These are phyloP conservation scores for Syncephalis fuscata DNA, from an alignment of 371 early-diverging fungal species.

Conservation along the genomic window DNA sequence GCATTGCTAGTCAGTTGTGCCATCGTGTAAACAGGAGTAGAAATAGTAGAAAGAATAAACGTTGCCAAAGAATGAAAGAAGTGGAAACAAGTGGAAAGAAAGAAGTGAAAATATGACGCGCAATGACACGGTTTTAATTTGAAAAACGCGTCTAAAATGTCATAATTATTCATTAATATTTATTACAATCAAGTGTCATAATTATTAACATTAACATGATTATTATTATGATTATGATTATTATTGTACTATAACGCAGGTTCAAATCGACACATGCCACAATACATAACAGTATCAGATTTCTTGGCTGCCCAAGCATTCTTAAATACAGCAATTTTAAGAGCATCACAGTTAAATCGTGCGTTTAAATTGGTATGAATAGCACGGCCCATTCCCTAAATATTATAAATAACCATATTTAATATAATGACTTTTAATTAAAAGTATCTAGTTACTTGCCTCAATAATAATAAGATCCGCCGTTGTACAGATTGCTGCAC, in stretches of 20 bases:
- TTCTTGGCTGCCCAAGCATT: conserved; percentile 39
- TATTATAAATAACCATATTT: not conserved
- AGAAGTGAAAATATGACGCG: not conserved
- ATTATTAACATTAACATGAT: no score
- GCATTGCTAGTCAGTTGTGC: not conserved
- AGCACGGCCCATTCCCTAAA: conserved; percentile 32
- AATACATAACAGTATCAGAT: conserved; percentile 41
- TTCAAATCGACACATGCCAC: conserved; percentile 27
- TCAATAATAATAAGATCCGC: conserved; percentile 53
- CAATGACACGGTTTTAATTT: not conserved
- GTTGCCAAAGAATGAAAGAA: no score
- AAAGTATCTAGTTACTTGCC: conserved; percentile 6
- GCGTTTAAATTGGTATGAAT: conserved; percentile 58
- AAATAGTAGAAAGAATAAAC: no score
- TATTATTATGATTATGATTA: no score
- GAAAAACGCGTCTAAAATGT: not conserved
- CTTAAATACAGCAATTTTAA: conserved; percentile 61
- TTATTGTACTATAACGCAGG: no score
- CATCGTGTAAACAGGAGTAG: not conserved
- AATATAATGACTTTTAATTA: not conserved
- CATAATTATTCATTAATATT: not conserved
- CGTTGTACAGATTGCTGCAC: conserved; percentile 18
- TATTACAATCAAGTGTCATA: not conserved
- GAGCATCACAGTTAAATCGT: conserved; percentile 33
- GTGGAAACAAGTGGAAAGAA: not conserved